Evolutionary conservation across 2,329 filamentous ascomycete genomes (phyloP).

Genomic region (Aspergillus amoenus): DNA sequence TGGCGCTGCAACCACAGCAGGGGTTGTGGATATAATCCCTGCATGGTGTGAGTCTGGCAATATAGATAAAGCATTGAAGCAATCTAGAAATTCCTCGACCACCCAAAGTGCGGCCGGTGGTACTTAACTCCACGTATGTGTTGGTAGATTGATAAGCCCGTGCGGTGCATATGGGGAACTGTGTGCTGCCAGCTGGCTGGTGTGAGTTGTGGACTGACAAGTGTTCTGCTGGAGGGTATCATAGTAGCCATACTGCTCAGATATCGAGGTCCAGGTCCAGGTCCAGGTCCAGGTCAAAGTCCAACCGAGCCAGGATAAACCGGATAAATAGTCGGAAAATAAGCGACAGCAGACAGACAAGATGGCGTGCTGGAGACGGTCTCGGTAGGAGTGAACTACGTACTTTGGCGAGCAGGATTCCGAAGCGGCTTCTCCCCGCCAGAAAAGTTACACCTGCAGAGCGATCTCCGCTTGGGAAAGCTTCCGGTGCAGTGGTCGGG

Average conservation of each 20-base stretch:
- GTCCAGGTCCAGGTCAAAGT: neutral
- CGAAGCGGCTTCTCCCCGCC: neutral
- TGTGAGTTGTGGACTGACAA: neutral
- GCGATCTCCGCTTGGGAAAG: slow-evolving; percentile 4
- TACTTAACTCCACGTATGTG: neutral
- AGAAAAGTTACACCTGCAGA: slow-evolving; percentile 6
- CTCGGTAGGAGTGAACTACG: too few species aligned
- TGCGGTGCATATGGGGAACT: neutral
- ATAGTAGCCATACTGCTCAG: neutral
- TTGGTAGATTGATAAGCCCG: slow-evolving; percentile 1
- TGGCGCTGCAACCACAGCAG: slow-evolving; percentile 16
- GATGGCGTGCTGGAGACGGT: neutral
- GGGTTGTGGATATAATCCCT: slow-evolving; percentile 10
- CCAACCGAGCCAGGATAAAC: neutral
- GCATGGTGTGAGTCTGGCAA: slow-evolving; percentile 1
- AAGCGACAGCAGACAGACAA: neutral
- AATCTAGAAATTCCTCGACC: neutral
- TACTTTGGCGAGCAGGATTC: neutral
- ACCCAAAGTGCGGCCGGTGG: neutral
- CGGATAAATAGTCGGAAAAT: neutral
- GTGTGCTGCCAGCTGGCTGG: neutral
- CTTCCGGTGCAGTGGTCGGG: slow-evolving; percentile 2
- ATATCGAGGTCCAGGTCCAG: neutral
- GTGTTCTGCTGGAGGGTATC: neutral
- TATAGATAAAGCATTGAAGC: neutral